These are phyloP conservation scores for Nicotiana paniculata DNA, from an alignment of 257 asterid species.

Conservation along the genomic window DNA sequence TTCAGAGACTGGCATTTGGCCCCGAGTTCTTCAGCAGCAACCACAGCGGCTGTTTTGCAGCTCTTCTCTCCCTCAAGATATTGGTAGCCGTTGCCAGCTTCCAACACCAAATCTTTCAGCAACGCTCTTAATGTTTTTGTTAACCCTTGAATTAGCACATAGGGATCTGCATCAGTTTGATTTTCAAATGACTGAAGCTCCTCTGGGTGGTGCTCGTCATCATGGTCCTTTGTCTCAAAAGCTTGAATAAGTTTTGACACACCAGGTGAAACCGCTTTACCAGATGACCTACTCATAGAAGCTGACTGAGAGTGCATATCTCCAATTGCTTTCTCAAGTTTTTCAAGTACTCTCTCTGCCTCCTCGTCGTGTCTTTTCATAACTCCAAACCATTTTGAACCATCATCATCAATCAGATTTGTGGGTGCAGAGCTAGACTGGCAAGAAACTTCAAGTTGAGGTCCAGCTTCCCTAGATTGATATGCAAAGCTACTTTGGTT, in stretches of 20 bases:
- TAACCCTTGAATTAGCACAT: constrained; percentile 35
- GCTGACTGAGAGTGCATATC: constrained; percentile 41
- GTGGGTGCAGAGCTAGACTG: background rate
- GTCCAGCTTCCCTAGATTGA: constrained; percentile 26
- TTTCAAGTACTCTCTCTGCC: constrained; percentile 41
- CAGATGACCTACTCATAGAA: constrained; percentile 42
- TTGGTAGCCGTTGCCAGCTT: constrained; percentile 45
- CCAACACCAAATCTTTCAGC: constrained; percentile 42
- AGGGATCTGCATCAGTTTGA: constrained; percentile 37
- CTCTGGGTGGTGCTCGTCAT: constrained; percentile 49
- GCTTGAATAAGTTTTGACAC: constrained; percentile 85
- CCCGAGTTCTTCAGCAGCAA: constrained; percentile 30
- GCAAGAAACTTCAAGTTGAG: constrained; percentile 17
- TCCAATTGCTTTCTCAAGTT: constrained; percentile 69
- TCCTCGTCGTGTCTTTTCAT: constrained; percentile 52
- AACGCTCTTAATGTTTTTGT: constrained; percentile 30
- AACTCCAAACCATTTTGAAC: constrained; percentile 32
- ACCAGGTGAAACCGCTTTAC: constrained; percentile 47
- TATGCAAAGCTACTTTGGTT: constrained; percentile 17
- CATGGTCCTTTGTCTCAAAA: constrained; percentile 56
- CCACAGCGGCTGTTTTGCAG: constrained; percentile 34
- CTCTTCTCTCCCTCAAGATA: constrained; percentile 36
- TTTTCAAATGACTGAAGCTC: constrained; percentile 31
- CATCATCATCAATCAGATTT: background rate
- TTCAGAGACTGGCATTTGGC: constrained; percentile 33